A percentile compares a stretch with the other conserved stretches of the same genome.
These are phyloP conservation scores for Aspergillus novofumigatus DNA, from an alignment of 2,329 filamentous ascomycete species.

Conservation along the genomic window DNA sequence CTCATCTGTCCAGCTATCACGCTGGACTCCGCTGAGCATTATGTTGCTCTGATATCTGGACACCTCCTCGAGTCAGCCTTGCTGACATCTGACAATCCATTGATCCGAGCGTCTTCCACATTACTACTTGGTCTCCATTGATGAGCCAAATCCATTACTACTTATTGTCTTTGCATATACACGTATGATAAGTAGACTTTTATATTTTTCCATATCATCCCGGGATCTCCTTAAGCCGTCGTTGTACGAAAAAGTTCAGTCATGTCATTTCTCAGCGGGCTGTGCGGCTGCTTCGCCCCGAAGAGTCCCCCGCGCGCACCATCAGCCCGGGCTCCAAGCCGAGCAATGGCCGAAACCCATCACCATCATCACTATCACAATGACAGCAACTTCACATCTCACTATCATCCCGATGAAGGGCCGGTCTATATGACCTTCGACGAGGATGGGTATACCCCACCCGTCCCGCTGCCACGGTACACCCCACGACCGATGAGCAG, in stretches of 20 bases:
- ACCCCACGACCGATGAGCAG: conserved; percentile 35
- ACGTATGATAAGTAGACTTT: background rate
- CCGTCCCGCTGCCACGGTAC: conserved; percentile 38
- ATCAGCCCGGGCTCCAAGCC: background rate
- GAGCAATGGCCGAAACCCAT: background rate
- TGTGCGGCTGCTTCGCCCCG: conserved; percentile 24
- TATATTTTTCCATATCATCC: background rate
- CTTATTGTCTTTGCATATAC: background rate
- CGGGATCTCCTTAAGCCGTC: background rate
- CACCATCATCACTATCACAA: background rate
- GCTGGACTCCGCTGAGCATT: background rate
- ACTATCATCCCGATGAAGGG: background rate
- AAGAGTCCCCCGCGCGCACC: background rate
- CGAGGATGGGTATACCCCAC: conserved; percentile 28
- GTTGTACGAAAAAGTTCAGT: background rate
- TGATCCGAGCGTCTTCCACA: background rate
- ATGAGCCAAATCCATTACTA: background rate
- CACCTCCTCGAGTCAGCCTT: background rate
- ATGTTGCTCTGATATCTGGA: background rate
- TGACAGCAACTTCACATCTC: background rate
- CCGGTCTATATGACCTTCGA: conserved; percentile 2
- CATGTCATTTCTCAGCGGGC: conserved; percentile 21
- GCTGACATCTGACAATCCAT: background rate
- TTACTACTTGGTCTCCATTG: background rate
- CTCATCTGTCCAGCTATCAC: background rate